These are phyloP conservation scores for Nicotiana undulata DNA, from an alignment of 257 asterid genomes.

Conservation along the genomic window DNA sequence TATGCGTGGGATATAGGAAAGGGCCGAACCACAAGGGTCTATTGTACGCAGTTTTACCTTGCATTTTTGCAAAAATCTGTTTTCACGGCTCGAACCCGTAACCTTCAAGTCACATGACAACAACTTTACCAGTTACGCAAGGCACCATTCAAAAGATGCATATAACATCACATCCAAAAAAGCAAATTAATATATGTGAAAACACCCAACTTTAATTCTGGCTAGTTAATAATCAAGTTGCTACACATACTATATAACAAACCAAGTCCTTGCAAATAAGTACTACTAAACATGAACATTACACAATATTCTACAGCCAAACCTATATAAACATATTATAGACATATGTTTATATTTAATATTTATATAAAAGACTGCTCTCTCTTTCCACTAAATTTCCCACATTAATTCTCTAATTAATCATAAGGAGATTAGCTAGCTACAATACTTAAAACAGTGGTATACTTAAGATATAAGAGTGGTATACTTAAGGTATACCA, in stretches of 20 bases:
- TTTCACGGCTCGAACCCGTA: too few species aligned
- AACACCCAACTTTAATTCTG: neutral
- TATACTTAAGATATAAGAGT: too few species aligned
- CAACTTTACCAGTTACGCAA: too few species aligned
- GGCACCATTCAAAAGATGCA: too few species aligned
- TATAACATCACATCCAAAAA: too few species aligned
- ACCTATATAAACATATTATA: neutral
- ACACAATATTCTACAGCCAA: neutral
- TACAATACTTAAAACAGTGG: neutral
- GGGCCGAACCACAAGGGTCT: too few species aligned
- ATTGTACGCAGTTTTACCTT: too few species aligned
- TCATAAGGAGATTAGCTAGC: neutral
- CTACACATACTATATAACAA: neutral
- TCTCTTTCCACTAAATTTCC: neutral
- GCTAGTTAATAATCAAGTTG: neutral
- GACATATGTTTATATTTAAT: neutral
- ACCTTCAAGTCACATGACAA: too few species aligned
- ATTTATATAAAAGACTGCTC: neutral
- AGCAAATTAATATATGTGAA: too few species aligned
- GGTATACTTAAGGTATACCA: slow-evolving; percentile 59
- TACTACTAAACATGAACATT: neutral
- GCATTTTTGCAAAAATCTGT: too few species aligned
- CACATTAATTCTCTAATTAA: neutral
- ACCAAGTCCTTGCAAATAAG: neutral
- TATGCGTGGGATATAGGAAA: too few species aligned